Evolutionary conservation across 139 green algal genomes (phyloP).

Genomic region (Nannochloris sp.): DNA sequence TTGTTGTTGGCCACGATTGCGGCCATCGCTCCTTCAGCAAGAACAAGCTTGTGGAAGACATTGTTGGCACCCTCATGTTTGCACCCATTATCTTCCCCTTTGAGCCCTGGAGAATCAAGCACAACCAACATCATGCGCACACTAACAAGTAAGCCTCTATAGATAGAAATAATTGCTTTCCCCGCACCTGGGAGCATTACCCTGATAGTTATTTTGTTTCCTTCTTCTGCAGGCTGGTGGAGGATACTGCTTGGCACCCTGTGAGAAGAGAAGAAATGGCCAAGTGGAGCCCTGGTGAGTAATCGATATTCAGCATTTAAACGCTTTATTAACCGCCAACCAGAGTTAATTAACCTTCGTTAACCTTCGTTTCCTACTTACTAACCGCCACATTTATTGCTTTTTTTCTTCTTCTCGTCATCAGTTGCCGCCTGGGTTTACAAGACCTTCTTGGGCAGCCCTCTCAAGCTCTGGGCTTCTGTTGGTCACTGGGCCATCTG

Average conservation of each 20-base stretch:
- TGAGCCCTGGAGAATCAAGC: conserved; percentile 98
- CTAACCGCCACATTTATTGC: no score
- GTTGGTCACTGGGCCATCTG: conserved; percentile 85
- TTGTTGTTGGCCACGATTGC: conserved; percentile 93
- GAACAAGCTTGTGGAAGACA: conserved; percentile 95
- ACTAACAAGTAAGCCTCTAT: conserved; percentile 98
- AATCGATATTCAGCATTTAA: no score
- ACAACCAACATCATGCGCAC: conserved; percentile 97
- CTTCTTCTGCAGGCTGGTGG: conserved; percentile 58
- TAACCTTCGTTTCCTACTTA: no score
- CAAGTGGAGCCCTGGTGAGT: conserved; percentile 20
- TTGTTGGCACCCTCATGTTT: conserved; percentile 91
- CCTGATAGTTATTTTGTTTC: background rate
- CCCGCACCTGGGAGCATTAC: background rate
- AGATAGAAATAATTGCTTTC: background rate
- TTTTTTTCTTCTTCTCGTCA: no score
- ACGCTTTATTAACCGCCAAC: no score
- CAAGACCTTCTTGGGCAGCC: conserved; percentile 77
- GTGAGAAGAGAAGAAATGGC: conserved; percentile 52
- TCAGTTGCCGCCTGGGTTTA: conserved; percentile 29
- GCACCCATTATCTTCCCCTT: conserved; percentile 94
- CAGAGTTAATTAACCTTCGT: no score
- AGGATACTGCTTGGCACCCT: conserved; percentile 93
- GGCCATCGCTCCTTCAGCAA: conserved; percentile 88
- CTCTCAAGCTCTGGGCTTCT: conserved; percentile 83